Percentiles rank a stretch among this genome's conserved stretches.
phyloP scores from a whole-genome alignment of 2,329 filamentous ascomycete species.

The Coleophoma eucalyptorum region DNA sequence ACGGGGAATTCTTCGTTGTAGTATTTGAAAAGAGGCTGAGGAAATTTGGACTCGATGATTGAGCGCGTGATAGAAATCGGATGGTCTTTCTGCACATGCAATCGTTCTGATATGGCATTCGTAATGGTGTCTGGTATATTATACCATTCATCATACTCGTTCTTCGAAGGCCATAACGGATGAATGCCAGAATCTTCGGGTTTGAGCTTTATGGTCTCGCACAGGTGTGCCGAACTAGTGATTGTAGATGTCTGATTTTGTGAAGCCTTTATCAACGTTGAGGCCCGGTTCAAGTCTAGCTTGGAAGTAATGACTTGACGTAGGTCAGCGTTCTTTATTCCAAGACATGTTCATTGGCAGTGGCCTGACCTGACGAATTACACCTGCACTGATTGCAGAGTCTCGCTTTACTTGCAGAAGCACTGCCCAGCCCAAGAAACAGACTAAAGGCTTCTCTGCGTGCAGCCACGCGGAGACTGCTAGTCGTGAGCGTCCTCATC shows the following conservation, averaged over 20 bases:
- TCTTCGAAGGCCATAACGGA: slow-evolving; percentile 49
- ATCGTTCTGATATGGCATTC: slow-evolving; percentile 65
- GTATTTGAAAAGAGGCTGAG: slow-evolving; percentile 65
- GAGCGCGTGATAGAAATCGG: slow-evolving; percentile 86
- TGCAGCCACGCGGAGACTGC: slow-evolving; percentile 10
- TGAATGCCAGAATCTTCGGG: not conserved
- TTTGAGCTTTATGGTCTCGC: too few species aligned
- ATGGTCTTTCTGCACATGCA: slow-evolving; percentile 91
- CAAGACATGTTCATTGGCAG: too few species aligned
- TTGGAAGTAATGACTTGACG: too few species aligned
- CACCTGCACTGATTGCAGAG: slow-evolving; percentile 22
- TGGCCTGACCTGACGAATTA: slow-evolving; percentile 9
- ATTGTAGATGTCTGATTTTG: not conserved
- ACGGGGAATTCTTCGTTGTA: slow-evolving; percentile 80
- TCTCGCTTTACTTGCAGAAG: slow-evolving; percentile 8
- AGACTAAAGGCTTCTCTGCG: slow-evolving; percentile 17
- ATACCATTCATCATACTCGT: slow-evolving; percentile 71
- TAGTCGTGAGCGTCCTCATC: slow-evolving; percentile 19
- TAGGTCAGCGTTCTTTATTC: too few species aligned
- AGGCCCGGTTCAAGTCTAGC: too few species aligned
- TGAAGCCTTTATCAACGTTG: not conserved
- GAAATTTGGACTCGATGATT: slow-evolving; percentile 88
- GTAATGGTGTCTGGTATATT: slow-evolving; percentile 78
- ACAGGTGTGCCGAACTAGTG: too few species aligned
- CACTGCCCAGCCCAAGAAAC: slow-evolving; percentile 20